A percentile compares a stretch with the other conserved stretches of the same genome.
These are phyloP conservation scores for Coccomyxa subellipsoidea DNA, from an alignment of 163 green algal genomes.

Conservation along the genomic window DNA sequence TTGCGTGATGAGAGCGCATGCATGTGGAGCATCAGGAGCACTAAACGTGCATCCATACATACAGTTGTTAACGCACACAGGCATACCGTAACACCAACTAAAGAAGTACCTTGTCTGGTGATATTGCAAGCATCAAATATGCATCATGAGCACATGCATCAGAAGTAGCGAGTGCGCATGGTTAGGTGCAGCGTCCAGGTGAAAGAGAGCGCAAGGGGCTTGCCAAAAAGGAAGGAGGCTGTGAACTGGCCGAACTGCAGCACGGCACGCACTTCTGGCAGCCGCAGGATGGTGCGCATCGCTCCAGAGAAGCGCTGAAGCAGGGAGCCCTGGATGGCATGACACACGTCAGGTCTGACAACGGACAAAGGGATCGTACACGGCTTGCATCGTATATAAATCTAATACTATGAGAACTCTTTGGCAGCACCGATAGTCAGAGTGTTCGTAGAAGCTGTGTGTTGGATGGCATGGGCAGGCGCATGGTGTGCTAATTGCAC, in stretches of 20 bases:
- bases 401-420: background rate
- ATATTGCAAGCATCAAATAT: too few species aligned
- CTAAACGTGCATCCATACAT: too few species aligned
- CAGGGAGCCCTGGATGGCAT: background rate
- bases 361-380: background rate
- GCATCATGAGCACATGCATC: background rate
- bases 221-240: constrained; percentile 54
- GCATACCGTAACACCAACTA: too few species aligned
- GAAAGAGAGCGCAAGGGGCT: too few species aligned
- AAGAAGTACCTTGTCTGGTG: too few species aligned
- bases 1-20: too few species aligned
- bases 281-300: background rate
- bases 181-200: too few species aligned
- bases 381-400: background rate
- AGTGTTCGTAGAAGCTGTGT: too few species aligned
- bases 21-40: too few species aligned
- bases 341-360: background rate
- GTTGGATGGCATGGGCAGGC: too few species aligned
- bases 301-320: constrained; percentile 3
- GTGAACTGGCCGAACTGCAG: constrained; percentile 46
- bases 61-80: too few species aligned
- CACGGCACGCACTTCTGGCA: constrained; percentile 9
- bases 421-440: background rate
- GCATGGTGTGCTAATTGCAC: background rate
- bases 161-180: too few species aligned